Evolutionary conservation across 306 rosid species (phyloP), one percentile per base, ranked within the genome.

Genomic region (Delonix regia): DNA sequence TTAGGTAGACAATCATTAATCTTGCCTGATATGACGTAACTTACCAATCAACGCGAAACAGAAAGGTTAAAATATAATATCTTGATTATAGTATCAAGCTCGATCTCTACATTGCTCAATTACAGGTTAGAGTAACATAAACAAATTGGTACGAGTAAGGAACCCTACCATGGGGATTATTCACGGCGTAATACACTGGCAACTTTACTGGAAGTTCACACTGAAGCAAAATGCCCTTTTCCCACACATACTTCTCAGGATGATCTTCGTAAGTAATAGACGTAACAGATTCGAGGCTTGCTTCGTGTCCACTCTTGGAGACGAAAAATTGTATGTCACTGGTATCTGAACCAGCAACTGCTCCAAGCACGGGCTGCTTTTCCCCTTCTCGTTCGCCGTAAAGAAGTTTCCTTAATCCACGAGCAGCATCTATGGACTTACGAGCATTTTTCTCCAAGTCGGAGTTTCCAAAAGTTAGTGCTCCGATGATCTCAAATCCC

Each of bases 401-500:
- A 15, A 89, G 82, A 33, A 88, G 65, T 76, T 78, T 86, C 59
- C 88, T 86, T 77, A 95, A 44, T 48, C 77, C 76, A 18, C 88
- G 52, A 24, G 89, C 79, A 1, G 88, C 88, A 0, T 86, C 88
- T 0, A 85, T 62, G 2, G 92, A 97, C 44, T 87, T 65, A 22
- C 78, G 73, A 34, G 89, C 95, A 51, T 7, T 21, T 71, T 76
- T 59, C 34, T 85, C 83, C 6, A 19, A 60, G 36, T 67, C 77
- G 74, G 74, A 82, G 67, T 76, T 81, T 5, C 85, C 90, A 79
- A 81, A 83, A 7, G 84, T 73, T 27, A 92, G 48, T 7, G 96
- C 97, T 83, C 99, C 98, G 47, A 86, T 75, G 9, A 92, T 55
- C 19, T 83, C 88, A 51, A 95, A 95, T 67, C 98, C 99, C 79